A percentile compares a stretch with the other conserved stretches of the same genome.
phyloP scores from a whole-genome alignment of 352 stramenopile species.

The Phytophthora cryptogea region DNA sequence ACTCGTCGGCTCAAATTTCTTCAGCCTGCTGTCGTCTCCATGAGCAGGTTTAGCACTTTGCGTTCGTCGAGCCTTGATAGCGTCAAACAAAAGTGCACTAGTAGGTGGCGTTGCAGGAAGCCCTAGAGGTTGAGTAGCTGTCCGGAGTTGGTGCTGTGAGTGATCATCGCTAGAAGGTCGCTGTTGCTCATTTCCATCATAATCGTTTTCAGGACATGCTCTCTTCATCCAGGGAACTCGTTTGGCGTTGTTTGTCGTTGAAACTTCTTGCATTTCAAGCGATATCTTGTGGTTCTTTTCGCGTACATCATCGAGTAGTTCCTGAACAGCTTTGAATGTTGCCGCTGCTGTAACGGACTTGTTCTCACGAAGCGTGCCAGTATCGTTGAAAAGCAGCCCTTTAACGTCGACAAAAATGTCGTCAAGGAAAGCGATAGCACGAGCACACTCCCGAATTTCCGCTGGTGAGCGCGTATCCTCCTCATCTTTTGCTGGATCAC shows the following conservation, averaged over 20 bases:
- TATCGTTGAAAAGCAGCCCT: conserved; percentile 27
- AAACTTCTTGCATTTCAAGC: neutral
- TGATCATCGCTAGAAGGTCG: neutral
- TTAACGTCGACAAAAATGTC: conserved; percentile 49
- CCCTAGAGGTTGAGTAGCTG: neutral
- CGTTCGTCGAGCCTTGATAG: conserved; percentile 48
- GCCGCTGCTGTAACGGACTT: conserved; percentile 19
- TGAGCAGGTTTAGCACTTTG: conserved; percentile 14
- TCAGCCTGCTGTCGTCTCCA: conserved; percentile 2
- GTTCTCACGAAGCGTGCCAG: conserved; percentile 13
- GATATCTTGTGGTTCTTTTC: conserved; percentile 39
- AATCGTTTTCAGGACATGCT: neutral
- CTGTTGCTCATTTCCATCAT: neutral
- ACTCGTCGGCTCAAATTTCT: neutral
- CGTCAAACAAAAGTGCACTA: conserved; percentile 51
- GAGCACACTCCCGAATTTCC: conserved; percentile 35
- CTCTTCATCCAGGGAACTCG: conserved; percentile 43
- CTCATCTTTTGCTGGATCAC: conserved; percentile 48
- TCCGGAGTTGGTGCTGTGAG: neutral
- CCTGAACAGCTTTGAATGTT: conserved; percentile 31
- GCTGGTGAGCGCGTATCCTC: conserved; percentile 49
- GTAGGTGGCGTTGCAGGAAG: conserved; percentile 15
- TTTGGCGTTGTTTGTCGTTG: conserved; percentile 8
- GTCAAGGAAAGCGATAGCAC: conserved; percentile 22
- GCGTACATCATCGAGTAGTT: conserved; percentile 48